Conservation (phyloP, 1,139 yeast genomes). For the Zygosaccharomyces sapae region DNA sequence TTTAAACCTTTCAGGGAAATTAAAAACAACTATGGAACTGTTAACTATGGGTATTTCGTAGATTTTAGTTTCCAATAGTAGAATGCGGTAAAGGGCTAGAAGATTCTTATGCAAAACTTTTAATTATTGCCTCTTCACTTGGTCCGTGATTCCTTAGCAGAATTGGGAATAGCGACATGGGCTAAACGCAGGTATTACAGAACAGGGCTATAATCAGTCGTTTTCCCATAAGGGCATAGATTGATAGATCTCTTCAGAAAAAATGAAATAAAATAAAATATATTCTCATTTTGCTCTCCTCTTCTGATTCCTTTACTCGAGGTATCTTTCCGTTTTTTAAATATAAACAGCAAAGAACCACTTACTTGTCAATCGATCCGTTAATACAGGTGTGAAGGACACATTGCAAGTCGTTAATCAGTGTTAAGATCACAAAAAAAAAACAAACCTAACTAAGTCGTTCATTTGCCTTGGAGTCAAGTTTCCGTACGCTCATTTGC, state of each 20-base stretch:
- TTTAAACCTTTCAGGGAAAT: neutral
- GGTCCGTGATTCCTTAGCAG: neutral
- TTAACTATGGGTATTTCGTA: neutral
- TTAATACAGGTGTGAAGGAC: no score
- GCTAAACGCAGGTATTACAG: neutral
- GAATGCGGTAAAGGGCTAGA: neutral
- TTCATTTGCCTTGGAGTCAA: slow-evolving; percentile 8
- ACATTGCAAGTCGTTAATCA: neutral
- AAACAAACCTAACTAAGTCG: slow-evolving; percentile 15
- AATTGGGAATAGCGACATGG: neutral
- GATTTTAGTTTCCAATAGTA: neutral
- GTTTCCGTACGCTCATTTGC: slow-evolving; percentile 4
- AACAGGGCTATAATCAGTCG: neutral
- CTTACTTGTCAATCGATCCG: neutral
- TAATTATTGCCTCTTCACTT: neutral
- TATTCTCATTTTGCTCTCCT: neutral
- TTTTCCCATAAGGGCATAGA: neutral
- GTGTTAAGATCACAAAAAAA: neutral
- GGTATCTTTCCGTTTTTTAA: neutral
- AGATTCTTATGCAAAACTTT: neutral
- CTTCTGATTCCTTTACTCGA: neutral
- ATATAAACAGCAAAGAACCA: neutral
- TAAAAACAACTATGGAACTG: neutral
- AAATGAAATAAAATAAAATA: neutral
- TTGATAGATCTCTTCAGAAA: neutral